Evolutionary conservation across 768 basidiomycete genomes (phyloP).

Genomic region (Ramaria sp.): DNA sequence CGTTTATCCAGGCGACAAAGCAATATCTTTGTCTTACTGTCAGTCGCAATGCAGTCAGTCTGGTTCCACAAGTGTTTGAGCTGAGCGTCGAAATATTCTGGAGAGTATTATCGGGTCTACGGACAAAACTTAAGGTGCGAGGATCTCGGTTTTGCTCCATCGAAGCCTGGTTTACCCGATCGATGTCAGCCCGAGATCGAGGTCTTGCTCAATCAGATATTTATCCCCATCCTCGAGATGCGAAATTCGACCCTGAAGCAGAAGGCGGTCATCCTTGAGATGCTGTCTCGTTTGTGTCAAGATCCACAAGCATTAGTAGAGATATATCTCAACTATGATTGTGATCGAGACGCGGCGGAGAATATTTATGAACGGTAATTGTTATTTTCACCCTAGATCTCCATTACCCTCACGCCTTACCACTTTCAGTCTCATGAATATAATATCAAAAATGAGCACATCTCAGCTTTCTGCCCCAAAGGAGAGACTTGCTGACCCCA

Average conservation of each 20-base stretch:
- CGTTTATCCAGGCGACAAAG: slow-evolving; percentile 87
- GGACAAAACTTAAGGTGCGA: slow-evolving; percentile 87
- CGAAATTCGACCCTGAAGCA: slow-evolving; percentile 91
- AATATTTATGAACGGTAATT: slow-evolving; percentile 92
- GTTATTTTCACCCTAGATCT: background rate
- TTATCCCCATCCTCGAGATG: slow-evolving; percentile 98
- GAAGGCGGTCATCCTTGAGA: slow-evolving; percentile 84
- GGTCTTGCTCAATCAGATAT: slow-evolving; percentile 96
- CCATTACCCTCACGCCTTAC: background rate
- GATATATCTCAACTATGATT: slow-evolving; percentile 98
- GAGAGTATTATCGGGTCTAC: slow-evolving; percentile 88
- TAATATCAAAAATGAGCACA: slow-evolving; percentile 85
- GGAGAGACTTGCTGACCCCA: slow-evolving; percentile 43
- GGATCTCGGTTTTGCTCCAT: background rate
- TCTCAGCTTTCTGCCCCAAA: slow-evolving; percentile 35
- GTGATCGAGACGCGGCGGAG: slow-evolving; percentile 86
- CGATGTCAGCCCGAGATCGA: slow-evolving; percentile 88
- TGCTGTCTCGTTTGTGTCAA: slow-evolving; percentile 81
- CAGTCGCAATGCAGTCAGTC: slow-evolving; percentile 90
- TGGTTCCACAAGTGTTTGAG: slow-evolving; percentile 95
- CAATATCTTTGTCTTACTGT: slow-evolving; percentile 91
- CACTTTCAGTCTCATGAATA: slow-evolving; percentile 70
- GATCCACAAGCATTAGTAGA: slow-evolving; percentile 98
- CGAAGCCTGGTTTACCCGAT: slow-evolving; percentile 10
- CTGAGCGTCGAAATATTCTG: slow-evolving; percentile 98